Conservation (phyloP, 2,329 filamentous ascomycete species). For the Colletotrichum navitas region DNA sequence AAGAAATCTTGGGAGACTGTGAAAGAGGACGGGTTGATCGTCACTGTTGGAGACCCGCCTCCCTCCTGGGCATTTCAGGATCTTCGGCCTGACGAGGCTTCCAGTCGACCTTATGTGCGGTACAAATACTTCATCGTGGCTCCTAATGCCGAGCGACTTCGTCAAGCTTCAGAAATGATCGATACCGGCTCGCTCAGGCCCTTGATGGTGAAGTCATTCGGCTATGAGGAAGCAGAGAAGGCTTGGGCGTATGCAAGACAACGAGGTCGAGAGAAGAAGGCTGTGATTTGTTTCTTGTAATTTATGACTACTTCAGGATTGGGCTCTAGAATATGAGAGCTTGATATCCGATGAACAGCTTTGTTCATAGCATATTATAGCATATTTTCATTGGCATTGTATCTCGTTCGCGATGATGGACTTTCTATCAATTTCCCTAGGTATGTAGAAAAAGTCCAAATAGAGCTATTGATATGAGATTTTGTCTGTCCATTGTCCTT, state of each 20-base stretch:
- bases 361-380: too few relatives aligned
- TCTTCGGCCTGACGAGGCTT: conserved; percentile 42
- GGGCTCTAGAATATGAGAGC: not conserved
- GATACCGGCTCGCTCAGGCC: conserved; percentile 44
- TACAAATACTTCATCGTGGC: conserved; percentile 50
- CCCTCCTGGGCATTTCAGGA: conserved; percentile 50
- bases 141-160: conserved; percentile 43
- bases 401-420: too few relatives aligned
- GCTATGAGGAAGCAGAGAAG: conserved; percentile 44
- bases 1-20: conserved; percentile 49
- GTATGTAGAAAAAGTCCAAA: too few relatives aligned
- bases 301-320: not conserved
- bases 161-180: conserved; percentile 43
- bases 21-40: conserved; percentile 48
- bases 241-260: conserved; percentile 47
- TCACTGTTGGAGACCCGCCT: conserved; percentile 53
- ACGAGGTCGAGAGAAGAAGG: conserved; percentile 46
- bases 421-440: too few relatives aligned
- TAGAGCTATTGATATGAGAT: not conserved
- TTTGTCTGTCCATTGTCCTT: not conserved
- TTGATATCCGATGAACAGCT: too few relatives aligned
- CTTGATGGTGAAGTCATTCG: conserved; percentile 45
- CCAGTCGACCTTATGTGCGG: conserved; percentile 42
- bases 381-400: too few relatives aligned
- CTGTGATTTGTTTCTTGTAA: conserved; percentile 46